Base-by-base conservation (phyloP, 176 grass and related monocot genomes). In the Puccinellia tenuiflora region DNA sequence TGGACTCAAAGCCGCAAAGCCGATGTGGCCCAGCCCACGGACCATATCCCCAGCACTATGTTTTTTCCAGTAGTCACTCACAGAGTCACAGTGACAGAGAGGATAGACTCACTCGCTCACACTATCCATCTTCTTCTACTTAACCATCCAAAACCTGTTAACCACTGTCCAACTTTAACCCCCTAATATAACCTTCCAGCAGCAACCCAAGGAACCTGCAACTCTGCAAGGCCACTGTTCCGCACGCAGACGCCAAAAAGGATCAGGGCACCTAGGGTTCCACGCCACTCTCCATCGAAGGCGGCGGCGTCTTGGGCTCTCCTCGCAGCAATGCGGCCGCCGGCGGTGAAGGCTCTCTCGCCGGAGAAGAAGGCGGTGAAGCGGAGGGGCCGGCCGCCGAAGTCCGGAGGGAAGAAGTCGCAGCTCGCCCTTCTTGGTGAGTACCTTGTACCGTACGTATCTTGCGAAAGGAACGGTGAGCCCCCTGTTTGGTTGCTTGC, bases 401-500 rank as follows among this genome's bases (percentile, higher is more conserved):
- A 76, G n/a, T 80, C 67, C 40, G 0, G 45, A 31, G 69, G 90
- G 75, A 89, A 69, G 56, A 92, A 84, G 77, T 85, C 88, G 51
- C 79, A 86, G 77, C 75, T 92, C 22, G 75, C 86, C 38, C 68
- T 72, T 26, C 78, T 87, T 38, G 87, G 90, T 92, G 59, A 47
- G 87, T 84, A 29, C 12, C 6, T 3, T 31, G 30, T 65, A 20
- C 7, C 30, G 62, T 35, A 65, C 70, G 8, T 42, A 13, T 2
- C 43, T 22, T n/a, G 75, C 24, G 24, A 39, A 2, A 29, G 4
- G 6, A 51, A 31, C 37, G 69, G 39, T 28, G 21, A 40, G 24
- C 53, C 33, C 60, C 26, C 70, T 16, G 26, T 45, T 28, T 72
- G 64, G 25, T 43, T 65, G 25, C 43, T 54, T 15, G 69, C 10